Base-by-base conservation (phyloP, 2,329 filamentous ascomycete genomes). In the Xylariaceae sp. region DNA sequence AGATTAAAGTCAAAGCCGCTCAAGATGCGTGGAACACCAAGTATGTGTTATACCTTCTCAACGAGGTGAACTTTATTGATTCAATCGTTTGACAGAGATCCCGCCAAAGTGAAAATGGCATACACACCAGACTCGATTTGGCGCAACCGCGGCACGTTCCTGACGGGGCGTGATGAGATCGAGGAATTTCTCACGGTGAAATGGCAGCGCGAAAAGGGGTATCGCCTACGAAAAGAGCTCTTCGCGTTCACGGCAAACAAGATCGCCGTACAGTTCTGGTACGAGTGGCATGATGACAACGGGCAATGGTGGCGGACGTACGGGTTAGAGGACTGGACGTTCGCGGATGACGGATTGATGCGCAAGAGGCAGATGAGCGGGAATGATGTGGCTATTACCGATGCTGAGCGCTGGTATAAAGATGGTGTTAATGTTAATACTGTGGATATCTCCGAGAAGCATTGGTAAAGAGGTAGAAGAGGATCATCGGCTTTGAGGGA, bases 221-320 rank as follows among this genome's bases (percentile, higher is more conserved):
- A 94, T 59, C 75, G 77, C 0, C 73, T 95, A 44, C 78, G 88
- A 43, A 94, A 95, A 64, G 89, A 95, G 62, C 71, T 95, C 1
- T 95, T 94, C 65, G 75, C 86, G 1, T 93, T 89, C 59, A 74
- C 69, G 0, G 82, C 83, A 29, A 73, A 92, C 65, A 85, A 74
- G 62, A 76, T 74, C 53, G 88, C 88, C 1, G 89, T 94, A 19
- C 88, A 95, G 61, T 94, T 93, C 64, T 94, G 88, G 88, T 94
- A 92, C 59, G 85, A 94, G 65, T 91, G 82, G 67, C 77, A 82
- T 52, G 86, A 92, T 58, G 67, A 68, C 6, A 56, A 73, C 2
- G 83, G 85, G 29, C 82, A 88, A 63, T 95, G 88, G 88, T 91
- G 85, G 75, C 76, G 88, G n/a, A 90, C 85, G 36, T 94, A 94